phyloP scores from a whole-genome alignment of 169 alveolate species.

The Besnoitia besnoiti region DNA sequence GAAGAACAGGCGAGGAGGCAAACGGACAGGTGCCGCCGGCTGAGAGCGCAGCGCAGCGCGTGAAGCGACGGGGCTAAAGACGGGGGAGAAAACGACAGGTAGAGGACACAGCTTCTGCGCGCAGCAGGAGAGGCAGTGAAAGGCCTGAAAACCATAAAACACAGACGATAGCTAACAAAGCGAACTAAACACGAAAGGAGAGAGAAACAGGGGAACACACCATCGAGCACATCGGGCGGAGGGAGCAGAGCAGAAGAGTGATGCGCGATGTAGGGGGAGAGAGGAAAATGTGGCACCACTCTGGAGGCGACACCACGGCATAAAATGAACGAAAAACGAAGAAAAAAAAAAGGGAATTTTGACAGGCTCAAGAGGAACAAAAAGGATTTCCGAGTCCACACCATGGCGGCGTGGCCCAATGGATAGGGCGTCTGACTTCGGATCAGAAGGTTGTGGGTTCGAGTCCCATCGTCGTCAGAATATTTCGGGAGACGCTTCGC shows the following conservation, averaged over 20 bases:
- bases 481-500: no score
- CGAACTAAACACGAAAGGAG: neutral
- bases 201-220: neutral
- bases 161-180: no score
- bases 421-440: constrained; percentile 98
- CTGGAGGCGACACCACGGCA: no score
- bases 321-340: neutral
- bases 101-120: no score
- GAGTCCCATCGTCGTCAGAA: constrained; percentile 96
- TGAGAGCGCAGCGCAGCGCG: no score
- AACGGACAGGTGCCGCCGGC: no score
- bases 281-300: no score
- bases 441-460: constrained; percentile 98
- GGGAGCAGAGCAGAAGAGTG: neutral
- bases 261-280: neutral
- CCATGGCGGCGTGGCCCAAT: constrained; percentile 98
- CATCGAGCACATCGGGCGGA: neutral
- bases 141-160: no score
- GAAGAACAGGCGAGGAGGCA: no score
- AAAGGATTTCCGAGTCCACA: no score
- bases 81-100: neutral
- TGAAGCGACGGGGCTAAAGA: no score
- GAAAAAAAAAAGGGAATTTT: neutral
- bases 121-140: no score
- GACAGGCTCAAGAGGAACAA: neutral